Conservation (phyloP, 192 early-diverging fungal genomes). For the Backusella parvicylindrica region DNA sequence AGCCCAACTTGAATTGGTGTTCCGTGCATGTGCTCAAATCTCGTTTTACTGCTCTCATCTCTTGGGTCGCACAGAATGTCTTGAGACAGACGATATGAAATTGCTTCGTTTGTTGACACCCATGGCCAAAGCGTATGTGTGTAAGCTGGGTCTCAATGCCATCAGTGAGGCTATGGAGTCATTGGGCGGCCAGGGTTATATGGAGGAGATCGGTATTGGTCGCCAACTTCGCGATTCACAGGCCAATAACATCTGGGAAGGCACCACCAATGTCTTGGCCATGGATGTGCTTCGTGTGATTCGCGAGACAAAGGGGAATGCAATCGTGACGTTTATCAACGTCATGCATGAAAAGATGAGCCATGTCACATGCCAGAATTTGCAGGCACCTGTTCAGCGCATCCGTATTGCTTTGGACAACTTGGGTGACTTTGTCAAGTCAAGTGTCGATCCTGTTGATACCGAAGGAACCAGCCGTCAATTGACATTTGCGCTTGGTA, state of each 20-base stretch:
- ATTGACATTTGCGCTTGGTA: constrained; percentile 45
- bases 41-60: constrained; percentile 52
- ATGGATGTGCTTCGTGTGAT: constrained; percentile 59
- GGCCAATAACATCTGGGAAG: constrained; percentile 73
- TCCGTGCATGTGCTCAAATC: constrained; percentile 50
- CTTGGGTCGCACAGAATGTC: constrained; percentile 50
- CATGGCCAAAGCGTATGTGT: constrained; percentile 55
- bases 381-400: constrained; percentile 15
- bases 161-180: constrained; percentile 63
- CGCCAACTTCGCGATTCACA: constrained; percentile 53
- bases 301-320: constrained; percentile 40
- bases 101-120: constrained; percentile 65
- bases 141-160: constrained; percentile 40
- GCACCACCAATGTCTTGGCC: constrained; percentile 65
- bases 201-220: constrained; percentile 66
- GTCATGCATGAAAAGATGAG: neutral
- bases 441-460: constrained; percentile 16
- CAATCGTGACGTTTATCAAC: neutral
- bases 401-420: constrained; percentile 28
- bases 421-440: constrained; percentile 14
- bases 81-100: constrained; percentile 8
- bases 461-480: constrained; percentile 41
- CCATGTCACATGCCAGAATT: too few species aligned
- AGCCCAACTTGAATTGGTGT: constrained; percentile 47
- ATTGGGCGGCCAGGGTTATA: constrained; percentile 70